These are phyloP conservation scores for Colletotrichum melonis DNA, from an alignment of 2,329 filamentous ascomycete genomes.

Conservation along the genomic window DNA sequence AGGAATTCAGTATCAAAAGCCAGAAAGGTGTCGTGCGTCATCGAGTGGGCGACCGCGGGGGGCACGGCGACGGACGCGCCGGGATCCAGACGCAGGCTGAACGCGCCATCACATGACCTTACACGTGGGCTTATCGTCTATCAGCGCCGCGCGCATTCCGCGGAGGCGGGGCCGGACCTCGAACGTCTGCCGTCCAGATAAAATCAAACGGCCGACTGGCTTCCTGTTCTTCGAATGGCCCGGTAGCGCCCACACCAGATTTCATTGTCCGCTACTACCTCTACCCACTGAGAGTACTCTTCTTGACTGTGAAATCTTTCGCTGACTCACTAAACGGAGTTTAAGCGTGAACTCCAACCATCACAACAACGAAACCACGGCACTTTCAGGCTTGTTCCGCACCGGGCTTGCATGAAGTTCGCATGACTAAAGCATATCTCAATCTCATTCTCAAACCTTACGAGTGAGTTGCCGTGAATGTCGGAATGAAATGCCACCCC, in stretches of 20 bases:
- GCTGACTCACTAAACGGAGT: too few relatives aligned
- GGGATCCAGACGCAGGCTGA: neutral
- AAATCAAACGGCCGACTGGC: neutral
- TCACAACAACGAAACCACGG: too few relatives aligned
- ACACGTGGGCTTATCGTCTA: neutral
- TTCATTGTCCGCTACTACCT: neutral
- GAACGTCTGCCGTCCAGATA: neutral
- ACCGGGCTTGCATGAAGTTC: too few relatives aligned
- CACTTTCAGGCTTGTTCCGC: too few relatives aligned
- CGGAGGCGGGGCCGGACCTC: too few relatives aligned
- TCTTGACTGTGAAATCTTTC: too few relatives aligned
- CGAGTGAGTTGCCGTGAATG: too few relatives aligned
- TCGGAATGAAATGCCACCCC: too few relatives aligned
- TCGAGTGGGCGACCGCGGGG: neutral
- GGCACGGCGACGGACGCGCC: slow-evolving; percentile 24
- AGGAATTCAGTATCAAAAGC: neutral
- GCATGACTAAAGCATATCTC: too few relatives aligned
- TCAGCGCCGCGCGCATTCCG: neutral
- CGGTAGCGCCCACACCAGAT: neutral
- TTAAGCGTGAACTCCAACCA: too few relatives aligned
- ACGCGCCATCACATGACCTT: slow-evolving; percentile 27
- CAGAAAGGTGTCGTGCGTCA: slow-evolving; percentile 9
- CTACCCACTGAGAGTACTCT: too few relatives aligned
- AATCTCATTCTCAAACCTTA: too few relatives aligned
- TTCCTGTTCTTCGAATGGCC: neutral